A percentile compares a stretch with the other conserved stretches of the same genome.
These are phyloP conservation scores for Candida sp. DNA, from an alignment of 1,139 yeast species.

Conservation along the genomic window DNA sequence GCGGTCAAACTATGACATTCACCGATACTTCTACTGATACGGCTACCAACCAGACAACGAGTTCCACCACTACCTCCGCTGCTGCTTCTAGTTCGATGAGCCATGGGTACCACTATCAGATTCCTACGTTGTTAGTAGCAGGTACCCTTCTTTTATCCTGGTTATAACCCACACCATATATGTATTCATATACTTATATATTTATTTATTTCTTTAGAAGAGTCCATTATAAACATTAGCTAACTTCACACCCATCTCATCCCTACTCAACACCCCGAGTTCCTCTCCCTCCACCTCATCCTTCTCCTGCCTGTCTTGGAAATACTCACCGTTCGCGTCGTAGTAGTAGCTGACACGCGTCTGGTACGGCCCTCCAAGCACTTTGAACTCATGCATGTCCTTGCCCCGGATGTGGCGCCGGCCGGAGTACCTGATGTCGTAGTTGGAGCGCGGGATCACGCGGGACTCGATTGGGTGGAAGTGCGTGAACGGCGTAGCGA, in stretches of 20 bases:
- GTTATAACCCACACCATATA: neutral
- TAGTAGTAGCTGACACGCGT: neutral
- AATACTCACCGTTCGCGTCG: constrained; percentile 5
- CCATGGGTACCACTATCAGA: neutral
- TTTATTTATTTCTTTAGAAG: neutral
- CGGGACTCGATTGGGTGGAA: neutral
- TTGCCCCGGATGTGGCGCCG: neutral
- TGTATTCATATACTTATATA: neutral
- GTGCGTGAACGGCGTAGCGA: too few relatives aligned
- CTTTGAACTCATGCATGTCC: constrained; percentile 3
- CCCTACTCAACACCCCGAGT: neutral
- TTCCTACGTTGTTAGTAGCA: neutral
- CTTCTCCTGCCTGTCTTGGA: neutral
- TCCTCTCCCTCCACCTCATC: neutral
- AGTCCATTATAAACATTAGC: neutral
- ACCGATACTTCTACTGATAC: neutral
- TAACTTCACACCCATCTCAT: constrained; percentile 2
- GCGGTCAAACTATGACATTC: neutral
- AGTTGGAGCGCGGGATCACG: constrained; percentile 4
- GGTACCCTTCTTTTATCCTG: neutral
- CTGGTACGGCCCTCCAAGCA: constrained; percentile 5
- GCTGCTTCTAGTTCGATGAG: neutral
- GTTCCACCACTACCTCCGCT: neutral
- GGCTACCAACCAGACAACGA: neutral
- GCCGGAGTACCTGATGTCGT: constrained; percentile 2